These are phyloP conservation scores for Daucus carota DNA, from an alignment of 129 eudicot genomes.

Conservation along the genomic window DH1_v3.0 NC_030381.2:44458001-44458500, in stretches of 20 bases:
- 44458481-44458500: background rate
- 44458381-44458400: slow-evolving; percentile 83
- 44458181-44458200: background rate
- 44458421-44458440: slow-evolving; percentile 87
- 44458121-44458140: background rate
- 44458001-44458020: background rate
- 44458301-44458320: slow-evolving; percentile 48
- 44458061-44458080: background rate
- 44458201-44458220: background rate
- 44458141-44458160: background rate
- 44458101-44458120: background rate
- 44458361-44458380: slow-evolving; percentile 91
- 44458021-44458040: background rate
- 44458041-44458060: background rate
- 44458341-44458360: slow-evolving; percentile 86
- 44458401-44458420: slow-evolving; percentile 91
- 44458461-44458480: slow-evolving; percentile 5
- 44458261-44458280: background rate
- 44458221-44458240: background rate
- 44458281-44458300: background rate
- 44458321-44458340: slow-evolving; percentile 75
- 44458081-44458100: background rate
- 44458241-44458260: background rate
- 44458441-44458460: slow-evolving; percentile 43
- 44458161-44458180: background rate